Evolutionary conservation across 331 rosid species (phyloP).

Genomic region (Ulmus americana): DNA sequence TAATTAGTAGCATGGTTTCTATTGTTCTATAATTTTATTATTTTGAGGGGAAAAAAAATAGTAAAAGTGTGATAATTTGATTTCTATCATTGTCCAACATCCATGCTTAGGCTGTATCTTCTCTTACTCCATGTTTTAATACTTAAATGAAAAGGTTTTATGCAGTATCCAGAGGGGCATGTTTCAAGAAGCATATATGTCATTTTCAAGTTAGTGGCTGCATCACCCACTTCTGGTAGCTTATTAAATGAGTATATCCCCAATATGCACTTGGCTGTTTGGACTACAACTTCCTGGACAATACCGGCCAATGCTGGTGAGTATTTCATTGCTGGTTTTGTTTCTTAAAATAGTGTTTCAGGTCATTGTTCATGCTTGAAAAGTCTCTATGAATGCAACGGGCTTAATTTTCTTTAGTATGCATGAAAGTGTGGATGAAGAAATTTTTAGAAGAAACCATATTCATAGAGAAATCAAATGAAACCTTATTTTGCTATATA

Average conservation of each 20-base stretch:
- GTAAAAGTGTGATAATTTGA: not conserved
- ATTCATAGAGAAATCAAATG: not conserved
- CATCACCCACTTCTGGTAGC: constrained; percentile 39
- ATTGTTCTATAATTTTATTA: not conserved
- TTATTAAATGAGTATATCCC: constrained; percentile 61
- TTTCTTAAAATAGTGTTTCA: constrained; percentile 16
- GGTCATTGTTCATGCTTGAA: constrained; percentile 10
- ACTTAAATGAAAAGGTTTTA: constrained; percentile 20
- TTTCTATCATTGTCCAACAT: not conserved
- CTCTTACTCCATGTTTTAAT: constrained; percentile 7
- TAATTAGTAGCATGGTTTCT: too few species aligned
- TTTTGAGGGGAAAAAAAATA: not conserved
- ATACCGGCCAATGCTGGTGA: constrained; percentile 96
- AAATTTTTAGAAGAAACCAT: not conserved
- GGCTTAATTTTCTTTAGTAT: not conserved
- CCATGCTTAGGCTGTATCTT: constrained; percentile 1
- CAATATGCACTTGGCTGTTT: constrained; percentile 74
- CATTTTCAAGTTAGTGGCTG: constrained; percentile 61
- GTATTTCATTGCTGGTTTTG: constrained; percentile 10
- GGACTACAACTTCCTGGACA: constrained; percentile 99
- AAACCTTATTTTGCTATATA: constrained; percentile 1
- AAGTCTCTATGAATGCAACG: not conserved
- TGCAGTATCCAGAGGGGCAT: constrained; percentile 80
- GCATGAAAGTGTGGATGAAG: not conserved
- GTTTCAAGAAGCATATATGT: constrained; percentile 82